These are phyloP conservation scores for Fusarium sp. DNA, from an alignment of 2,329 filamentous ascomycete genomes.

Conservation along the genomic window DNA sequence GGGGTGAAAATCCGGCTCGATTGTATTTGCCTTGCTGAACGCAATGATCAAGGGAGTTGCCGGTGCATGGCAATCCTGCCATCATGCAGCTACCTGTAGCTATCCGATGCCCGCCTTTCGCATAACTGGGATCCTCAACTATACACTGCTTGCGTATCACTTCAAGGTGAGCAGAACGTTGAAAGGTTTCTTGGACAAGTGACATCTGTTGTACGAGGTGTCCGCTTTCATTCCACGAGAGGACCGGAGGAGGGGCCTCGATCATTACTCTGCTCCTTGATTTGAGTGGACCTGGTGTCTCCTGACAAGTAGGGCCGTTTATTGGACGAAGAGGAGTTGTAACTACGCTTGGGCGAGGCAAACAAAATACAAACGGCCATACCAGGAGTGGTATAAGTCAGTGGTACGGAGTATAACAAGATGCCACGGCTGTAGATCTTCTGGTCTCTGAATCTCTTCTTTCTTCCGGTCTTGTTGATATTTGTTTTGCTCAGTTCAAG, in stretches of 20 bases:
- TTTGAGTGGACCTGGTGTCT: slow-evolving; percentile 29
- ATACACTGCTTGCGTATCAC: slow-evolving; percentile 28
- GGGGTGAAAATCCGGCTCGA: slow-evolving; percentile 20
- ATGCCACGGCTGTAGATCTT: slow-evolving; percentile 41
- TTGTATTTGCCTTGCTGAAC: slow-evolving; percentile 20
- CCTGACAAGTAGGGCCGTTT: slow-evolving; percentile 36
- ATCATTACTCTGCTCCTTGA: slow-evolving; percentile 22
- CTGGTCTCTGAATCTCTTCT: slow-evolving; percentile 23
- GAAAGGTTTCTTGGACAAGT: slow-evolving; percentile 32
- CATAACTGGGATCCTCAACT: slow-evolving; percentile 31
- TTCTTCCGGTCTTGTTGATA: slow-evolving; percentile 20
- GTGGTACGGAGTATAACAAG: slow-evolving; percentile 47
- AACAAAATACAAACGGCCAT: slow-evolving; percentile 39
- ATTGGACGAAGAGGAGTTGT: slow-evolving; percentile 26
- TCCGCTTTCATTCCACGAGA: slow-evolving; percentile 28
- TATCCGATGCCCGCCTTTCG: slow-evolving; percentile 25
- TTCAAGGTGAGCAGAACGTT: slow-evolving; percentile 23
- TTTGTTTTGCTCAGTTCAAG: background rate
- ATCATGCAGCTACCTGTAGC: slow-evolving; percentile 32
- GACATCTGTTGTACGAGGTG: slow-evolving; percentile 47
- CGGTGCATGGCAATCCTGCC: slow-evolving; percentile 34
- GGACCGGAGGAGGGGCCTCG: slow-evolving; percentile 27
- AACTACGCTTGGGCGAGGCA: slow-evolving; percentile 30
- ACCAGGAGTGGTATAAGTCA: slow-evolving; percentile 42
- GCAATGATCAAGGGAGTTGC: slow-evolving; percentile 20